Conservation (phyloP, 352 stramenopile genomes). For the Phytophthora niederhauseri region DNA sequence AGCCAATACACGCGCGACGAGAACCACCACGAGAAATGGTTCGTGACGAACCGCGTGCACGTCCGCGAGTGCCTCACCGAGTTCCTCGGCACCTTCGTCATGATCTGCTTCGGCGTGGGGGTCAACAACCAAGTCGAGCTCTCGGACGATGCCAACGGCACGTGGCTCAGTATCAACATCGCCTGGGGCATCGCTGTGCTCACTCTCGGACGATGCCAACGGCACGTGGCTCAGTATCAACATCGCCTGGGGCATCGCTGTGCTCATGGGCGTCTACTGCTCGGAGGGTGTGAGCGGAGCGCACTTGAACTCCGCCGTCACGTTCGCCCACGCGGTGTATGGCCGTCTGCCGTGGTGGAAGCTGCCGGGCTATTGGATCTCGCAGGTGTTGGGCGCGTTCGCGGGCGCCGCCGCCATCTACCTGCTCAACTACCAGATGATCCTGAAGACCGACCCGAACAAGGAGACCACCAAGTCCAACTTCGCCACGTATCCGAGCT, state of each 20-base stretch:
- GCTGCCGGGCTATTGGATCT: conserved; percentile 23
- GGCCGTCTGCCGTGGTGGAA: conserved; percentile 28
- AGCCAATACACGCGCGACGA: conserved; percentile 21
- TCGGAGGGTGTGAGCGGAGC: conserved; percentile 25
- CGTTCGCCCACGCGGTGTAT: conserved; percentile 20
- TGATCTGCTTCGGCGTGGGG: conserved; percentile 29
- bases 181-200: conserved; percentile 26
- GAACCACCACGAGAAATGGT: conserved; percentile 25
- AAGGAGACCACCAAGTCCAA: conserved; percentile 21
- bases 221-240: conserved; percentile 35
- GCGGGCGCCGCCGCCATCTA: conserved; percentile 22
- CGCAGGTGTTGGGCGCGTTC: conserved; percentile 20
- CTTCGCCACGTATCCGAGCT: conserved; percentile 30
- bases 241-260: conserved; percentile 24
- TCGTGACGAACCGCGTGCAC: conserved; percentile 14
- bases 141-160: conserved; percentile 21
- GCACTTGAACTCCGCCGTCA: conserved; percentile 21
- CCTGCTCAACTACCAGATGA: conserved; percentile 31
- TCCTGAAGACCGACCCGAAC: conserved; percentile 20
- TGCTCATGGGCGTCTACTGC: conserved; percentile 30
- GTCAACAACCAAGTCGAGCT: conserved; percentile 31
- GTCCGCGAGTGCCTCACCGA: conserved; percentile 23
- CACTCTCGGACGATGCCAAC: conserved; percentile 18
- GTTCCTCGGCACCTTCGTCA: conserved; percentile 27
- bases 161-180: conserved; percentile 33